A percentile compares a stretch with the other conserved stretches of the same genome.
Evolutionary conservation across 2,329 filamentous ascomycete genomes (phyloP).

Genomic region (Akanthomyces dipterigenus): DNA sequence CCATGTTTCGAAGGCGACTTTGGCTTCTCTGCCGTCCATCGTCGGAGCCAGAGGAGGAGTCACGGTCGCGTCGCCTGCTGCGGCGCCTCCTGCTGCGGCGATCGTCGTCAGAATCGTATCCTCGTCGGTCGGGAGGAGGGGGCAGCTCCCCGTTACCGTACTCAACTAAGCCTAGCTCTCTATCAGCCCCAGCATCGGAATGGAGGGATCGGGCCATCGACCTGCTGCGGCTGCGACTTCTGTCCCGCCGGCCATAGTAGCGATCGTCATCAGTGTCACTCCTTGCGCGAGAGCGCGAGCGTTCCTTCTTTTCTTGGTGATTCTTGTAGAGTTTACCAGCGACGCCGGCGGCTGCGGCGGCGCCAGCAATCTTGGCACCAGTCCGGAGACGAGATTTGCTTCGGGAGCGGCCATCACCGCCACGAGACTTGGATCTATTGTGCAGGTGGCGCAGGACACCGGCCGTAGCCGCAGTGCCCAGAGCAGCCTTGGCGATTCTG

Average conservation of each 20-base stretch:
- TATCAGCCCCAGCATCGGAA: constrained; percentile 52
- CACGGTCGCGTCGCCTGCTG: constrained; percentile 31
- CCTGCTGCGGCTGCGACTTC: constrained; percentile 37
- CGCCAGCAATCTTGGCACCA: constrained; percentile 54
- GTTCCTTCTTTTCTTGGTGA: constrained; percentile 54
- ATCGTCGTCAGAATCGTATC: constrained; percentile 20
- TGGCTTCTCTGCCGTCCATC: constrained; percentile 42
- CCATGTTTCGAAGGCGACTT: constrained; percentile 48
- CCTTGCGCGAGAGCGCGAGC: constrained; percentile 19
- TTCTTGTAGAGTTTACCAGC: constrained; percentile 56
- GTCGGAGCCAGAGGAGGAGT: constrained; percentile 24
- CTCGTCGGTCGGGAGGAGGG: constrained; percentile 37
- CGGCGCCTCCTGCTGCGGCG: constrained; percentile 20
- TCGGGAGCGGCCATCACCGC: constrained; percentile 28
- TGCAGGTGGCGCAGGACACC: constrained; percentile 52
- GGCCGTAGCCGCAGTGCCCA: constrained; percentile 51
- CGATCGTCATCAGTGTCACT: constrained; percentile 28
- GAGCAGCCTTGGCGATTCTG: constrained; percentile 47
- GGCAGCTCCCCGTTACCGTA: constrained; percentile 54
- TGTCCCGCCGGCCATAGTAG: constrained; percentile 28
- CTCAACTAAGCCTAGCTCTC: constrained; percentile 62
- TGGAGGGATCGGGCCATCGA: constrained; percentile 44
- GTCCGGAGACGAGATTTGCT: constrained; percentile 43
- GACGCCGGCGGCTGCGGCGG: constrained; percentile 52
- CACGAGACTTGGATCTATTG: constrained; percentile 39